Base-by-base conservation (phyloP, 495 filamentous ascomycete species). In the Letharia columbiana region DNA sequence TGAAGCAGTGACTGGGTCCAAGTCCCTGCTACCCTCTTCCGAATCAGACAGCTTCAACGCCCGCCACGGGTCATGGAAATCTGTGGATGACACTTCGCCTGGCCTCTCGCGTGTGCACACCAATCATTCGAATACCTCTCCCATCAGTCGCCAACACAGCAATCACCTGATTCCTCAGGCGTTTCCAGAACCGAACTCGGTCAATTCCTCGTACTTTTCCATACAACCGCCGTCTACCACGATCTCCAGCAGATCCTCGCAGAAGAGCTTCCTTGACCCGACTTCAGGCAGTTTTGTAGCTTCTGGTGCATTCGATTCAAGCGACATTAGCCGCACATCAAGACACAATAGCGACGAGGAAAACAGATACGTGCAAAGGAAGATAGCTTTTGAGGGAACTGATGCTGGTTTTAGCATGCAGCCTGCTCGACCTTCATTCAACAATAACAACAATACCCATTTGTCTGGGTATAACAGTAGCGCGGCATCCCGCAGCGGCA, bases 11-110 rank as follows among this genome's bases (percentile, higher is more conserved):
- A 81, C 82, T 40, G 88, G 89, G 35, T 90, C 88, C 4, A 80
- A 86, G 37, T 87, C 87, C 42, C 73, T 91, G 40, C 73, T 89
- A 52, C 79, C 84, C 4, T 80, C 85, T 3, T 89, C 87, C 2
- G 86, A 88, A 69, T 82, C 84, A 2, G 86, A 91, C 70, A 75
- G 75, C 42, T 84, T 81, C 82, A 76, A 70, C 70, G 70, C 72
- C 39, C 77, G 78, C 20, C 73, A 79, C 42, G 81, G 77, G 49
- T 79, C 82, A 0, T 89, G 87, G 88, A 79, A 77, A 64, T 75
- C 79, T 6, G 70, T 82, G 28, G 83, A 84, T 62, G 73, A 76
- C n/a, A 77, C 77, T 1, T 74, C 81, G 8, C 73, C 75, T 23
- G 72, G 72, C 35, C 60, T 82, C 37, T 72, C 80, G 39, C 76